These are phyloP conservation scores for Tricholoma sp. DNA, from an alignment of 768 basidiomycete genomes.

Conservation along the genomic window DNA sequence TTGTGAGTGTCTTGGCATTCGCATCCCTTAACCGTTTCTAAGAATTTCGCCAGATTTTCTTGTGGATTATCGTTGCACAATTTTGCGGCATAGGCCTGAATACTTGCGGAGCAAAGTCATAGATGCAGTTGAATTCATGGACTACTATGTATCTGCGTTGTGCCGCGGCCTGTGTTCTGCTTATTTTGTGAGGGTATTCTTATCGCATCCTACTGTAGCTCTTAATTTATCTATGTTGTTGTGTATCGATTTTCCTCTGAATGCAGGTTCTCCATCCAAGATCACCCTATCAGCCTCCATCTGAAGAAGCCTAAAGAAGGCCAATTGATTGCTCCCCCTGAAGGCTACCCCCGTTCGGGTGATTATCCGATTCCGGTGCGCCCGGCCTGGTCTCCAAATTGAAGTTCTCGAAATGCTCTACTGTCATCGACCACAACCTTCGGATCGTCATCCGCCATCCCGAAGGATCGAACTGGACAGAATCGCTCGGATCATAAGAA, in stretches of 20 bases:
- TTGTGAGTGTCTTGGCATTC: conserved; percentile 42
- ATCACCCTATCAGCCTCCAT: not conserved
- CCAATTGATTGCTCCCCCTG: not conserved
- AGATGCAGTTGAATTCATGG: not conserved
- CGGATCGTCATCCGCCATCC: not conserved
- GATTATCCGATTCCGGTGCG: not conserved
- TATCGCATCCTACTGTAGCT: not conserved
- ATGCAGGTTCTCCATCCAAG: not conserved
- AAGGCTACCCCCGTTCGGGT: not conserved
- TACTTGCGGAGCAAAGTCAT: conserved; percentile 44
- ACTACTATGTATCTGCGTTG: not conserved
- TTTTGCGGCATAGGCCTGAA: conserved; percentile 83
- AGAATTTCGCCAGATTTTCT: conserved; percentile 44
- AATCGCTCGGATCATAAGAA: not conserved
- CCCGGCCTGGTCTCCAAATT: too few relatives aligned
- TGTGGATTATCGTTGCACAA: conserved; percentile 83
- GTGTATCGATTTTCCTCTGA: not conserved
- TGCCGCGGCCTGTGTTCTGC: not conserved
- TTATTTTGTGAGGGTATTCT: not conserved
- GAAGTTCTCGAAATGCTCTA: not conserved
- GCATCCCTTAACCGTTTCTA: not conserved
- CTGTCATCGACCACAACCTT: not conserved
- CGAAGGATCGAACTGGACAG: not conserved
- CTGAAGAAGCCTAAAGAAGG: not conserved
- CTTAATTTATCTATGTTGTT: not conserved